Evolutionary conservation across 2,329 filamentous ascomycete genomes (phyloP).

Genomic region (Colletotrichum phormii): DNA sequence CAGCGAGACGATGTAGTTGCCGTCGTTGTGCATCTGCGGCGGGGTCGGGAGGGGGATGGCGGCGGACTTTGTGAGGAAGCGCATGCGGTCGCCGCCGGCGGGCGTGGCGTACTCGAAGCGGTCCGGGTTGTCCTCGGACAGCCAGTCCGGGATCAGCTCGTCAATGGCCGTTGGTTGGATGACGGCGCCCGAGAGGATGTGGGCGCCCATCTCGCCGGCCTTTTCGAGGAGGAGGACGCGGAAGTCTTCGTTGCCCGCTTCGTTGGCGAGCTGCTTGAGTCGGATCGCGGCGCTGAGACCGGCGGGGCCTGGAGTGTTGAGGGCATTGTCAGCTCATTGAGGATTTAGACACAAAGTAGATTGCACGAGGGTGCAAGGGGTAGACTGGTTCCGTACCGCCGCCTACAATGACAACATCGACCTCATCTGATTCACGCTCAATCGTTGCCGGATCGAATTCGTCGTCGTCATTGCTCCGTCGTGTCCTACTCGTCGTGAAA

Average conservation of each 20-base stretch:
- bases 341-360: not conserved
- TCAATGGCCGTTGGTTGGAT: conserved; percentile 89
- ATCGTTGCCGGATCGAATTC: conserved; percentile 76
- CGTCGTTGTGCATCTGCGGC: conserved; percentile 97
- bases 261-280: conserved; percentile 94
- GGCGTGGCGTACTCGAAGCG: conserved; percentile 90
- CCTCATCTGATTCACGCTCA: conserved; percentile 91
- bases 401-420: conserved; percentile 97
- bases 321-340: not conserved
- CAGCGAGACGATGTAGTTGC: conserved; percentile 96
- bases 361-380: conserved; percentile 14
- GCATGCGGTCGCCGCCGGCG: conserved; percentile 87
- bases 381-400: conserved; percentile 67
- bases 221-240: conserved; percentile 94
- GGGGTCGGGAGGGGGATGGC: conserved; percentile 87
- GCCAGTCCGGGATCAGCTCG: conserved; percentile 94
- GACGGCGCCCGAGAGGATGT: conserved; percentile 96
- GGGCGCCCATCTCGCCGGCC: conserved; percentile 92
- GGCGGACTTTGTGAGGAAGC: conserved; percentile 86
- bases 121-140: conserved; percentile 86
- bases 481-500: conserved; percentile 33
- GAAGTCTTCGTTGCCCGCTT: conserved; percentile 95
- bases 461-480: conserved; percentile 48
- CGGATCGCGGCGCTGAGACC: conserved; percentile 93
- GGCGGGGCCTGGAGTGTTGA: conserved; percentile 73